Percentiles rank a stretch among this genome's conserved stretches.
Conservation (phyloP, 257 asterid species). For the Nicotiana noctiflora region DNA sequence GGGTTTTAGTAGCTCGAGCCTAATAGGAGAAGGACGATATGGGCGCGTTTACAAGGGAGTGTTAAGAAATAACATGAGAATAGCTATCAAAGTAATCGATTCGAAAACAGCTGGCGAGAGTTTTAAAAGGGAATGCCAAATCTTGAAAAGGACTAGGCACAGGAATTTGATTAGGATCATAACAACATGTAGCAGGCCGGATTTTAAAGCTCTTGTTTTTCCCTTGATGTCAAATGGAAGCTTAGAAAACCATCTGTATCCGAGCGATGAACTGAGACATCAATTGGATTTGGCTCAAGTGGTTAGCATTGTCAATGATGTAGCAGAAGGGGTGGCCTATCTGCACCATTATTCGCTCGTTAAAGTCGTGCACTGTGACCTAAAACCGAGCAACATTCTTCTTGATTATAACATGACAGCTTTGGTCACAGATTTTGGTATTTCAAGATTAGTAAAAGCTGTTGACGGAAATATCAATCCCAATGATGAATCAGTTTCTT, state of each 20-base stretch:
- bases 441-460: conserved; percentile 49
- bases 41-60: conserved; percentile 75
- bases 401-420: conserved; percentile 68
- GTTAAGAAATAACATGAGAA: conserved; percentile 43
- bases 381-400: conserved; percentile 82
- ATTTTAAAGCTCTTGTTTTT: conserved; percentile 78
- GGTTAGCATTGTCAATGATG: conserved; percentile 62
- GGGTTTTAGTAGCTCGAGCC: conserved; percentile 46
- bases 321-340: conserved; percentile 75
- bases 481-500: conserved; percentile 40
- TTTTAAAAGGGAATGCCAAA: conserved; percentile 75
- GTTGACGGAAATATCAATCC: conserved; percentile 18
- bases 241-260: conserved; percentile 64
- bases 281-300: conserved; percentile 38
- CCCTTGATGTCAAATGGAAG: conserved; percentile 78
- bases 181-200: conserved; percentile 63
- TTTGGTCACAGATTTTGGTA: conserved; percentile 71
- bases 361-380: conserved; percentile 71
- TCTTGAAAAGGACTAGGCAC: conserved; percentile 58
- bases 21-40: conserved; percentile 63
- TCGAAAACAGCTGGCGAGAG: conserved; percentile 34
- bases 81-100: conserved; percentile 63
- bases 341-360: conserved; percentile 70
- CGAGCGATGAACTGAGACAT: conserved; percentile 19
- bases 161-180: conserved; percentile 66